Evolutionary conservation across 2,329 filamentous ascomycete genomes (phyloP).

Genomic region (Aspergillus glaucus): DNA sequence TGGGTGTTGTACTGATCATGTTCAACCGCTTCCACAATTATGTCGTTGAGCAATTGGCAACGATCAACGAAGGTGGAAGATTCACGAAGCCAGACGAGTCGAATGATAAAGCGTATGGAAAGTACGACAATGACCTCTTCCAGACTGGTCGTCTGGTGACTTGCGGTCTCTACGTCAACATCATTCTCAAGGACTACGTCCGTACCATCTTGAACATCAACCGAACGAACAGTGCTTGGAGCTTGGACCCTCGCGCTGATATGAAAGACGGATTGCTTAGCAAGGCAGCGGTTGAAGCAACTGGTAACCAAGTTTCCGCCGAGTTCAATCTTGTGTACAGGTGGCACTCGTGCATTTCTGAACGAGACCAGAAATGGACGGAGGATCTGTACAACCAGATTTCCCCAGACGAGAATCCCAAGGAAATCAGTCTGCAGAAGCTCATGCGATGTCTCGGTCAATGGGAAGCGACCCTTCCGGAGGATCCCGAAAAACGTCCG

Average conservation of each 20-base stretch:
- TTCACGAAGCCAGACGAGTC: constrained; percentile 52
- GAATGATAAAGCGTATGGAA: constrained; percentile 29
- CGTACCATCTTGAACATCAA: constrained; percentile 57
- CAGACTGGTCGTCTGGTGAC: constrained; percentile 51
- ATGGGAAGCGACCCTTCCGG: constrained; percentile 37
- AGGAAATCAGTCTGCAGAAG: constrained; percentile 31
- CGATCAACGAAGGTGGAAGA: constrained; percentile 61
- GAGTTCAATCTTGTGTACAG: constrained; percentile 65
- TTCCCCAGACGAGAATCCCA: constrained; percentile 35
- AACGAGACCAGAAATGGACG: constrained; percentile 58
- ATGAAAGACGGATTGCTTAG: constrained; percentile 44
- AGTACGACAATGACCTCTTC: constrained; percentile 42
- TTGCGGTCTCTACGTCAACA: constrained; percentile 52
- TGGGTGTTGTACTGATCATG: constrained; percentile 61
- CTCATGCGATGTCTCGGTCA: constrained; percentile 33
- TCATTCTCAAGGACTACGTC: constrained; percentile 54
- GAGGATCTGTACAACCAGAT: constrained; percentile 48
- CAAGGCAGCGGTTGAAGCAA: constrained; percentile 48
- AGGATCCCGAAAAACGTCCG: constrained; percentile 43
- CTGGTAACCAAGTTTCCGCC: constrained; percentile 61
- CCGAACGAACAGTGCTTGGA: constrained; percentile 54
- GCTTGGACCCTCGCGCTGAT: constrained; percentile 57
- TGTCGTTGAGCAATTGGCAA: constrained; percentile 54
- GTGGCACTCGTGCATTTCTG: constrained; percentile 58
- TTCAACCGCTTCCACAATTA: constrained; percentile 68